Percentiles rank a stretch among this genome's conserved stretches.
Evolutionary conservation across 441 rosid species (phyloP).

Genomic region (Brassica balearica): DNA sequence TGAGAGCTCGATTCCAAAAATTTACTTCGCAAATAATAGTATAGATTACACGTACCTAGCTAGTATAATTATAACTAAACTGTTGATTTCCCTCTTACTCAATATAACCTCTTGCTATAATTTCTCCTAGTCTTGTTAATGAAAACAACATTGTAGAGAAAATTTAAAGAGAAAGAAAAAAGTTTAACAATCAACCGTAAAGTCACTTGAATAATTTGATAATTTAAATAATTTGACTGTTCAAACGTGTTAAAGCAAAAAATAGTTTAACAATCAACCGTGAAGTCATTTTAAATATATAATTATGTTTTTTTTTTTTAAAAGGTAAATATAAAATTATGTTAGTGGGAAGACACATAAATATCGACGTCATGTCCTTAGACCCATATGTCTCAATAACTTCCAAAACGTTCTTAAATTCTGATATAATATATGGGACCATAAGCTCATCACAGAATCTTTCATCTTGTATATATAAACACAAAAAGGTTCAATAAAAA

Average conservation of each 20-base stretch:
- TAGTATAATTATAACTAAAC: not conserved
- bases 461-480: constrained; percentile 42
- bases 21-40: not conserved
- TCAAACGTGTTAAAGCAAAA: no score
- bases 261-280: no score
- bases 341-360: constrained; percentile 41
- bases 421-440: constrained; percentile 42
- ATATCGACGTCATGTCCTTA: constrained; percentile 34
- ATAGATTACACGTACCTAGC: not conserved
- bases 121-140: not conserved
- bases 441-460: constrained; percentile 38
- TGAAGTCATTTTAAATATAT: no score
- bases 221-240: no score
- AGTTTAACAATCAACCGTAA: not conserved
- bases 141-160: not conserved
- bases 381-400: constrained; percentile 46
- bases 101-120: not conserved
- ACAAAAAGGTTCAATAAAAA: constrained; percentile 40
- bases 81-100: not conserved
- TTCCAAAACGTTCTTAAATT: constrained; percentile 42
- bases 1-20: no score
- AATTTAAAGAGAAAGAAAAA: not conserved
- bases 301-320: no score
- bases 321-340: not conserved
- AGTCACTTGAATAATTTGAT: not conserved